Conservation (phyloP, 2,329 filamentous ascomycete genomes). For the Sclerotinia nivalis region DNA sequence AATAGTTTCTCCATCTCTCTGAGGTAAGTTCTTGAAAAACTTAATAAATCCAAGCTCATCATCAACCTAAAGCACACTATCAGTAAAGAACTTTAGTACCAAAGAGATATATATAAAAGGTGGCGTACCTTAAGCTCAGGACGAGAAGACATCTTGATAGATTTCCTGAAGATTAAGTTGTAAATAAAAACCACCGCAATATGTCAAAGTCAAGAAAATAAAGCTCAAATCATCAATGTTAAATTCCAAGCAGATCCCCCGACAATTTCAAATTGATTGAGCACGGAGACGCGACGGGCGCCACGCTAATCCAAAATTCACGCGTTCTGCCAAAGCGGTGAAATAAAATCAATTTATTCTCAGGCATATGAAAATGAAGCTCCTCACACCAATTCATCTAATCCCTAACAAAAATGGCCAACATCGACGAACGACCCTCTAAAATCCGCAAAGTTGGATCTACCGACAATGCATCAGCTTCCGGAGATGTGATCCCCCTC, state of each 20-base stretch:
- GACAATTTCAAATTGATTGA: not conserved
- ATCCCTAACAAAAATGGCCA: slow-evolving; percentile 13
- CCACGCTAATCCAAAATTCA: not conserved
- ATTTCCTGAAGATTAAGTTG: too few species aligned
- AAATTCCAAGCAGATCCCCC: not conserved
- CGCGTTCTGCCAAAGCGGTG: slow-evolving; percentile 21
- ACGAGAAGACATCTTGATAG: slow-evolving; percentile 63
- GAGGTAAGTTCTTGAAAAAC: slow-evolving; percentile 85
- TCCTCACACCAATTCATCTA: not conserved
- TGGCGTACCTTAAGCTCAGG: slow-evolving; percentile 66
- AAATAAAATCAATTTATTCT: slow-evolving; percentile 16
- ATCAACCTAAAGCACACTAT: slow-evolving; percentile 65
- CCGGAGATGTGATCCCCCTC: not conserved
- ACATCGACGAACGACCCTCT: slow-evolving; percentile 22
- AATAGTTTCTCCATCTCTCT: slow-evolving; percentile 71
- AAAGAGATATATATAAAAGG: slow-evolving; percentile 13
- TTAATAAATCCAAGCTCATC: slow-evolving; percentile 97
- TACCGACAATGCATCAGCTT: not conserved
- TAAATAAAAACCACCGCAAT: not conserved
- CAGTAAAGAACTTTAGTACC: slow-evolving; percentile 22
- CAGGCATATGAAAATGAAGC: not conserved
- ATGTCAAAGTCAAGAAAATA: not conserved
- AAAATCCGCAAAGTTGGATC: slow-evolving; percentile 22
- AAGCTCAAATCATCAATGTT: not conserved
- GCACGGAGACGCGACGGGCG: slow-evolving; percentile 14